Conservation (phyloP, 2,329 filamentous ascomycete species). For the Botrytis byssoidea region DNA sequence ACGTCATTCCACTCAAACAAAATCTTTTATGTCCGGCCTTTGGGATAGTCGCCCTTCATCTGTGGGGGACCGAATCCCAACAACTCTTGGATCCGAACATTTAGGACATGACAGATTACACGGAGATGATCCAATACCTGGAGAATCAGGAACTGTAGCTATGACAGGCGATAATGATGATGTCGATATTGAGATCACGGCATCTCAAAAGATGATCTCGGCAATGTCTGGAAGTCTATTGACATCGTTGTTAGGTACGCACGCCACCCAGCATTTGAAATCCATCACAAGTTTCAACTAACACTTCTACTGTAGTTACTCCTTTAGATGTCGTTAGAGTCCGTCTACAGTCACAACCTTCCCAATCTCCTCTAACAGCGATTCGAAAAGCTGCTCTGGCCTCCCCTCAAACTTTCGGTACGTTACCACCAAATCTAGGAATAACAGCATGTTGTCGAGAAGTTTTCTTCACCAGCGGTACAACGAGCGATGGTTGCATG, state of each 20-base stretch:
- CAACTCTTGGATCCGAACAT: constrained; percentile 25
- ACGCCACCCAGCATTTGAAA: constrained; percentile 31
- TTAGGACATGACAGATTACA: constrained; percentile 36
- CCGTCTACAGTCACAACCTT: constrained; percentile 81
- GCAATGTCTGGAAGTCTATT: constrained; percentile 87
- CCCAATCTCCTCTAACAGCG: constrained; percentile 50
- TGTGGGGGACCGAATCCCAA: constrained; percentile 28
- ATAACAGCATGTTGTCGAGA: constrained; percentile 95
- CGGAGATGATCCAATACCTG: constrained; percentile 34
- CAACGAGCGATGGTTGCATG: constrained; percentile 56
- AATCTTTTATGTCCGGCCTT: constrained; percentile 29
- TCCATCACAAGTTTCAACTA: constrained; percentile 17
- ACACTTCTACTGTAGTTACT: constrained; percentile 60
- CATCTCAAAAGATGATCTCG: constrained; percentile 90
- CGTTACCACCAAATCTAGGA: constrained; percentile 78
- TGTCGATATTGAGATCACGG: constrained; percentile 65
- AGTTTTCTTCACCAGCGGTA: constrained; percentile 93
- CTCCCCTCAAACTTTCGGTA: constrained; percentile 55
- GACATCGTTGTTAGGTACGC: constrained; percentile 79
- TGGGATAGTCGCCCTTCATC: constrained; percentile 30
- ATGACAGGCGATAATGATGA: constrained; percentile 39
- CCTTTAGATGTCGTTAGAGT: constrained; percentile 96
- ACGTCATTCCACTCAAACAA: constrained; percentile 19
- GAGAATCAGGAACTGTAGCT: constrained; percentile 32
- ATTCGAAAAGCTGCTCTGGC: constrained; percentile 55